Base-by-base conservation (phyloP, 2,329 filamentous ascomycete species). In the Arthroderma sp. region DNA sequence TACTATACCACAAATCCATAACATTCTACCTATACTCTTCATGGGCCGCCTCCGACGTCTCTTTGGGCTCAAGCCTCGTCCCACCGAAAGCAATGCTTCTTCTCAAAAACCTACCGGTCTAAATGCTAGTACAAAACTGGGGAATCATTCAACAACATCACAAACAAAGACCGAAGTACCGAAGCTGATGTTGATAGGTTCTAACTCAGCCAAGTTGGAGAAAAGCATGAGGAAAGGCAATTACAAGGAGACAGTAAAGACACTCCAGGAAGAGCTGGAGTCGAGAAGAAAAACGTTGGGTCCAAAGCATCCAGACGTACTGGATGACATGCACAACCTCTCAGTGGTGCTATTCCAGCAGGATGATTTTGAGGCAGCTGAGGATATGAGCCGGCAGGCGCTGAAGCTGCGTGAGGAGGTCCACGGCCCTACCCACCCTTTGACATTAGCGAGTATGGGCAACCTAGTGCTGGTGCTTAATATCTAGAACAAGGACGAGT, bases 371-470 rank as follows among this genome's bases (percentile, higher is more conserved):
- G 43, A 43, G 9, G 39, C 44, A 38, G 54, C 54, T 4, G 54
- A 56, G 39, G 19, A 15, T 15, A 13, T 44, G n/a, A n/a, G 23
- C 33, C 52, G 25, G 38, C 31, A 59, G 56, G 56, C 38, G 19
- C 7, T 61, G 17, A 49, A 56, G 28, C 37, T 35, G 15, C 28
- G 8, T 6, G 33, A 58, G 56, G 58, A 56, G 35, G 41, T 58
- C 21, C 57, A 56, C 11, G 63, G 62, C 1, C 4, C 58, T n/a
- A 47, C 61, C 38, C 61, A 63, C 58, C 60, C 59, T 8, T 44
- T 59, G 44, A 64, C 61, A 11, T 6, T 44, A 7, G 8, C n/a
- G 8, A n/a, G 8, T 23, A 44, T 44, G n/a, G 8, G 8, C 39
- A 44, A 13, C n/a, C 39, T 9, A 7, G 11, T 11, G 11, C 31